Percentiles rank a stretch among this genome's conserved stretches.
These are phyloP conservation scores for Stramenopiles sp. DNA, from an alignment of 352 stramenopile genomes.

Conservation along the genomic window DNA sequence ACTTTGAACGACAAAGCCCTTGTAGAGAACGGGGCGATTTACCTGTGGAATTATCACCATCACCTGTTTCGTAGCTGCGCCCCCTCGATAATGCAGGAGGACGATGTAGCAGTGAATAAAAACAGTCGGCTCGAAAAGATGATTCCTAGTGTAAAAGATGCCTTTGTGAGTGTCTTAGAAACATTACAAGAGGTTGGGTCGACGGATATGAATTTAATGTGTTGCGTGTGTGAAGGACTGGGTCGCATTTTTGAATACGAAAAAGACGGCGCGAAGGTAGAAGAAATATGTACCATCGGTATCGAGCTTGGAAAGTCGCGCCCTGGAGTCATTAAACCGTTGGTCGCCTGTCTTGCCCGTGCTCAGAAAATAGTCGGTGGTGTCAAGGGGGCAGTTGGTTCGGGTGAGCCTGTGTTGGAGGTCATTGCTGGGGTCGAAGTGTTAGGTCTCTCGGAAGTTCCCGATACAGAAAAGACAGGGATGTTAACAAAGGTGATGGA, in stretches of 20 bases:
- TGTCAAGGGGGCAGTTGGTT: not conserved
- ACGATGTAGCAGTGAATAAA: not conserved
- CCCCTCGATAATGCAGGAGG: not conserved
- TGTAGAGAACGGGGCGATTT: constrained; percentile 52
- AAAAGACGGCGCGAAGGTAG: not conserved
- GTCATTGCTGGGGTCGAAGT: not conserved
- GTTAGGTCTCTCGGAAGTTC: not conserved
- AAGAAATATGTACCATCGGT: constrained; percentile 1
- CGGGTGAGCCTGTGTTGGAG: not conserved
- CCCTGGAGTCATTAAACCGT: not conserved
- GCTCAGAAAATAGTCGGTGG: not conserved
- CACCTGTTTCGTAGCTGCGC: constrained; percentile 45
- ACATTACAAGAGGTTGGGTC: not conserved
- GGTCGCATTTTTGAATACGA: not conserved
- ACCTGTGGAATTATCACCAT: constrained; percentile 73
- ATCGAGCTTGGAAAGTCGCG: not conserved
- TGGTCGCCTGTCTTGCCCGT: not conserved
- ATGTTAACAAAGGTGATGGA: not conserved
- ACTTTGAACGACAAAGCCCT: constrained; percentile 29
- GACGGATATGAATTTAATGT: not conserved
- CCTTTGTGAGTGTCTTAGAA: not conserved
- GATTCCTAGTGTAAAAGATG: not conserved
- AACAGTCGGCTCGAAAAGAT: not conserved
- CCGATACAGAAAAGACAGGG: not conserved
- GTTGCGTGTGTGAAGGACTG: not conserved